These are phyloP conservation scores for Nicotiana noctiflora DNA, from an alignment of 257 asterid genomes.

Conservation along the genomic window DNA sequence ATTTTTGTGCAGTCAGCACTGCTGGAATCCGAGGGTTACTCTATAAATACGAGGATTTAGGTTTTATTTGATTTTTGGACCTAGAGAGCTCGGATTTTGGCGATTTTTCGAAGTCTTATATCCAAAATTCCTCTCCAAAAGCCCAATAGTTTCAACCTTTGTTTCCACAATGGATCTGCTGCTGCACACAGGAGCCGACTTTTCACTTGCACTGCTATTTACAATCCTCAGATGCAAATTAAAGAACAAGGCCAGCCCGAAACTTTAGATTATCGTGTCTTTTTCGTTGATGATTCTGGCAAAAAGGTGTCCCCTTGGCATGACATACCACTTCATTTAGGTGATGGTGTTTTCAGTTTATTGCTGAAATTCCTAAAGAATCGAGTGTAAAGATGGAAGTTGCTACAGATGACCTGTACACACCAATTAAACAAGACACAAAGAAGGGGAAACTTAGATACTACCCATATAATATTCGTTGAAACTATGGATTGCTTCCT, in stretches of 20 bases:
- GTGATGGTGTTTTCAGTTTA: conserved; percentile 75
- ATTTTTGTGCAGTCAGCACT: too few species aligned
- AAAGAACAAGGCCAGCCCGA: conserved; percentile 82
- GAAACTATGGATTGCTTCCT: conserved; percentile 99
- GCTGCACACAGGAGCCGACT: conserved; percentile 39
- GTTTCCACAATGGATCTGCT: background rate
- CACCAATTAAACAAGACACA: conserved; percentile 96
- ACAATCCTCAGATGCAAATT: conserved; percentile 56
- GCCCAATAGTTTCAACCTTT: background rate
- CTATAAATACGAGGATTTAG: too few species aligned
- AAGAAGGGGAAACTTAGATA: conserved; percentile 93
- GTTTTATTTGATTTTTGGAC: too few species aligned
- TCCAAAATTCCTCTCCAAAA: background rate
- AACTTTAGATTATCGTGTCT: conserved; percentile 81
- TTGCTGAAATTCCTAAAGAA: conserved; percentile 96
- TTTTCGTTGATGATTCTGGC: conserved; percentile 67
- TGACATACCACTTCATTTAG: conserved; percentile 73
- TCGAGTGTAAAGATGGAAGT: conserved; percentile 98
- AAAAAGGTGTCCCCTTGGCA: conserved; percentile 99
- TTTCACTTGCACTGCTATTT: conserved; percentile 64
- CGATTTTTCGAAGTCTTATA: too few species aligned
- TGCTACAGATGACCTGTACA: conserved; percentile 86
- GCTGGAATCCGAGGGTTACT: too few species aligned
- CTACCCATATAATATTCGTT: conserved; percentile 89
- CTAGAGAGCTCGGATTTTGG: too few species aligned